Conservation (phyloP, 805 yeast genomes). For the Millerozyma acaciae region DNA sequence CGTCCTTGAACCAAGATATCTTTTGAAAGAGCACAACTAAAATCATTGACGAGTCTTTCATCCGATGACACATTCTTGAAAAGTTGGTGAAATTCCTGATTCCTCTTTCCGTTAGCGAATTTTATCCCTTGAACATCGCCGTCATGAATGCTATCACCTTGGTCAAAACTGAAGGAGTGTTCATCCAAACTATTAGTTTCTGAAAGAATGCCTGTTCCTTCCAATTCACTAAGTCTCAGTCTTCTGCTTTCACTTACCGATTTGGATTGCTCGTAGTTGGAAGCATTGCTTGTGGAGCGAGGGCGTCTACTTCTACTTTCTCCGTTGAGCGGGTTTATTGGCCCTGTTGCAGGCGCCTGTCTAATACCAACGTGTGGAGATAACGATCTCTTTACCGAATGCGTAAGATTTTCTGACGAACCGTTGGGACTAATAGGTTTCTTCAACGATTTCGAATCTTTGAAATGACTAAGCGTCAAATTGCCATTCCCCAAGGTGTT, state of each 20-base stretch:
- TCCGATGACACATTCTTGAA: slow-evolving; percentile 49
- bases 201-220: slow-evolving; percentile 9
- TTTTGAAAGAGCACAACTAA: slow-evolving; percentile 59
- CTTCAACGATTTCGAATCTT: slow-evolving; percentile 3
- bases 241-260: slow-evolving; percentile 1
- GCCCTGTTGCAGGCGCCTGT: slow-evolving; percentile 8
- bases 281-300: slow-evolving; percentile 10
- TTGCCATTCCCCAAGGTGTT: slow-evolving; percentile 49
- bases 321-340: slow-evolving; percentile 10
- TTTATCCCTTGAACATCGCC: slow-evolving; percentile 15
- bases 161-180: slow-evolving; percentile 5
- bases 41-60: slow-evolving; percentile 59
- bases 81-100: slow-evolving; percentile 55
- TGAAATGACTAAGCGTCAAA: slow-evolving; percentile 23
- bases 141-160: slow-evolving; percentile 10
- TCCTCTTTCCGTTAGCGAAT: slow-evolving; percentile 47
- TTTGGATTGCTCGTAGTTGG: slow-evolving; percentile 8
- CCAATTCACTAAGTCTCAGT: slow-evolving; percentile 5
- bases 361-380: slow-evolving; percentile 18
- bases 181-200: slow-evolving; percentile 7
- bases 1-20: slow-evolving; percentile 69
- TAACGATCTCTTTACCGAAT: slow-evolving; percentile 7
- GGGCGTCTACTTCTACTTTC: slow-evolving; percentile 20
- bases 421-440: slow-evolving; percentile 12
- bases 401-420: slow-evolving; percentile 15